A percentile compares a stretch with the other conserved stretches of the same genome.
Conservation (phyloP, 2,329 filamentous ascomycete genomes). For the Penicillium freii region DNA sequence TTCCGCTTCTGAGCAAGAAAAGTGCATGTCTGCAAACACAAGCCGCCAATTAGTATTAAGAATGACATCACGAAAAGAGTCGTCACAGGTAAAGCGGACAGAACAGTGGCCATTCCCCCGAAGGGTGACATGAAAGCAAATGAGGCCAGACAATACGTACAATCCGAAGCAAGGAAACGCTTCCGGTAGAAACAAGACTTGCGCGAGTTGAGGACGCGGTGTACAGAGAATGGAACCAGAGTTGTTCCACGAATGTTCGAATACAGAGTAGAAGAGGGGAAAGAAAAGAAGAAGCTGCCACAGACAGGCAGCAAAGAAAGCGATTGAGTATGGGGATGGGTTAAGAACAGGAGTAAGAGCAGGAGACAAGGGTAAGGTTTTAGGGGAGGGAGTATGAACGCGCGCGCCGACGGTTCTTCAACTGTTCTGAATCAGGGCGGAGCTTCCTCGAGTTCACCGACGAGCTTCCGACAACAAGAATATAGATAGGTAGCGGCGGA, state of each 20-base stretch:
- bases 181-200: constrained; percentile 12
- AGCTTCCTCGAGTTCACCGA: background rate
- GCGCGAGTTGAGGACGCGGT: constrained; percentile 11
- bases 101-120: constrained; percentile 11
- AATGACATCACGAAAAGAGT: constrained; percentile 12
- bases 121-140: constrained; percentile 8
- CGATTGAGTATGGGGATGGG: background rate
- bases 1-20: constrained; percentile 34
- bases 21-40: constrained; percentile 46
- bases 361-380: background rate
- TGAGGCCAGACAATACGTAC: constrained; percentile 39
- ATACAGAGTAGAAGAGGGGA: background rate
- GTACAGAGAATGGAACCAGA: constrained; percentile 16
- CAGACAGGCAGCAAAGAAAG: constrained; percentile 1
- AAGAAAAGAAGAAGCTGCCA: background rate
- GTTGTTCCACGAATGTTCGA: background rate
- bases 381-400: background rate
- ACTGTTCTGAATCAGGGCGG: too few species aligned
- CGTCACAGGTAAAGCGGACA: constrained; percentile 3
- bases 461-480: background rate
- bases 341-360: background rate
- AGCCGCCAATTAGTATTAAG: constrained; percentile 40
- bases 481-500: background rate
- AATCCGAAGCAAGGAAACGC: constrained; percentile 33
- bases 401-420: background rate